Evolutionary conservation across 306 rosid genomes (phyloP).

Genomic region (Ormosia semicastrata): DNA sequence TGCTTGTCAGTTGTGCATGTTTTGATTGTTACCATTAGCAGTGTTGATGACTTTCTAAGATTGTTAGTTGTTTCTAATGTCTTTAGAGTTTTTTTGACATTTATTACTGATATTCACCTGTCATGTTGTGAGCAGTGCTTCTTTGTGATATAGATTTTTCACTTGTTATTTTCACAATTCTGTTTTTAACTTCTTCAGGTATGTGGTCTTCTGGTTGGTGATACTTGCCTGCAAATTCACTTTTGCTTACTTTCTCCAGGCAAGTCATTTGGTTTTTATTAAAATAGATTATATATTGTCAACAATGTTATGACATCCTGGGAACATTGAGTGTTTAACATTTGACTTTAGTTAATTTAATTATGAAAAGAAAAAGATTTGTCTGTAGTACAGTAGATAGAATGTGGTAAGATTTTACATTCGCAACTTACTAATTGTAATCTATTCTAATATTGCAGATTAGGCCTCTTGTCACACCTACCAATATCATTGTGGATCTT

Average conservation of each 20-base stretch:
- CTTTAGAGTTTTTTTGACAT: neutral
- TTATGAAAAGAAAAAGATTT: neutral
- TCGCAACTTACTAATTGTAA: constrained; percentile 7
- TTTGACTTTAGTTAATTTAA: neutral
- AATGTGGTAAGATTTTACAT: constrained; percentile 4
- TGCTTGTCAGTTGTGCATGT: constrained; percentile 23
- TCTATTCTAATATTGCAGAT: constrained; percentile 57
- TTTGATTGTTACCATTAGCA: neutral
- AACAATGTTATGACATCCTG: neutral
- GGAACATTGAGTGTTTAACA: neutral
- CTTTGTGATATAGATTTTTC: neutral
- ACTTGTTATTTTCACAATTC: neutral
- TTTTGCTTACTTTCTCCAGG: constrained; percentile 98
- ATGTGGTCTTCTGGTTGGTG: constrained; percentile 79
- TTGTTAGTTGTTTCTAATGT: neutral
- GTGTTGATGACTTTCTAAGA: neutral
- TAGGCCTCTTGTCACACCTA: constrained; percentile 84
- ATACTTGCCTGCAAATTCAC: constrained; percentile 80
- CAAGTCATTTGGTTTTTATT: constrained; percentile 30
- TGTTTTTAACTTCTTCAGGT: constrained; percentile 52
- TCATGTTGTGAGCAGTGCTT: constrained; percentile 1
- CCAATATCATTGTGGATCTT: constrained; percentile 54
- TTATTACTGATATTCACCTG: neutral
- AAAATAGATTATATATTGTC: neutral
- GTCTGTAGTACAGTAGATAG: neutral